These are phyloP conservation scores for Gossypium bickii DNA, from an alignment of 345 rosid species.

Conservation along the genomic window DNA sequence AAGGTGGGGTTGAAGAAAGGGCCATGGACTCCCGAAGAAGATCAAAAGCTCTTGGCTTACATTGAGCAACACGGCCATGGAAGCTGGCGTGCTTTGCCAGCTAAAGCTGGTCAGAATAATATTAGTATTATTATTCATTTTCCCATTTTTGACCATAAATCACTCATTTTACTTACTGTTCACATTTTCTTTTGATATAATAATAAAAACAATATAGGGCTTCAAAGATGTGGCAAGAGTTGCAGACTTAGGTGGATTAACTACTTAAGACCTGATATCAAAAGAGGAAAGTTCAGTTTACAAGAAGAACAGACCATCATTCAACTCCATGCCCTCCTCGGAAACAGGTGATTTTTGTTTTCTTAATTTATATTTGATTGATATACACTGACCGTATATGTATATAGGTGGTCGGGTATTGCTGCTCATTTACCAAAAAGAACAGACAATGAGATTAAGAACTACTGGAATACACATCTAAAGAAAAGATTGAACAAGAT, in stretches of 20 bases:
- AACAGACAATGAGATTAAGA: conserved; percentile 50
- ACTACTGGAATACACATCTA: conserved; percentile 49
- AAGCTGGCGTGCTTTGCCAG: conserved; percentile 52
- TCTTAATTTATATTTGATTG: too few species aligned
- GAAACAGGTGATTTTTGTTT: conserved; percentile 38
- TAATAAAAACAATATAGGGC: conserved; percentile 30
- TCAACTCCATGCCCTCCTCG: conserved; percentile 58
- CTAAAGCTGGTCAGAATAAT: conserved; percentile 37
- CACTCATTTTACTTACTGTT: background rate
- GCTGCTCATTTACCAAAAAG: conserved; percentile 41
- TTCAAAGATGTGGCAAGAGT: conserved; percentile 63
- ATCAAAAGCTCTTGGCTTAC: conserved; percentile 48
- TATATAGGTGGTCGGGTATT: conserved; percentile 44
- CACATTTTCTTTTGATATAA: background rate
- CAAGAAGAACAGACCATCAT: conserved; percentile 55
- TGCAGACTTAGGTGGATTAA: conserved; percentile 63
- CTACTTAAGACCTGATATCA: conserved; percentile 53
- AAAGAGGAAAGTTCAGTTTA: conserved; percentile 51
- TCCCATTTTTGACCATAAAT: background rate
- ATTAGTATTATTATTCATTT: background rate
- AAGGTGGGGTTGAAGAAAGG: conserved; percentile 57
- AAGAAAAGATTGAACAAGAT: conserved; percentile 36
- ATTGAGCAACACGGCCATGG: conserved; percentile 52
- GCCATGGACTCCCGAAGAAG: conserved; percentile 64
- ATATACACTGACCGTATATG: background rate